Base-by-base conservation (phyloP, 176 grass and related monocot genomes). In the Areca catechu region DNA sequence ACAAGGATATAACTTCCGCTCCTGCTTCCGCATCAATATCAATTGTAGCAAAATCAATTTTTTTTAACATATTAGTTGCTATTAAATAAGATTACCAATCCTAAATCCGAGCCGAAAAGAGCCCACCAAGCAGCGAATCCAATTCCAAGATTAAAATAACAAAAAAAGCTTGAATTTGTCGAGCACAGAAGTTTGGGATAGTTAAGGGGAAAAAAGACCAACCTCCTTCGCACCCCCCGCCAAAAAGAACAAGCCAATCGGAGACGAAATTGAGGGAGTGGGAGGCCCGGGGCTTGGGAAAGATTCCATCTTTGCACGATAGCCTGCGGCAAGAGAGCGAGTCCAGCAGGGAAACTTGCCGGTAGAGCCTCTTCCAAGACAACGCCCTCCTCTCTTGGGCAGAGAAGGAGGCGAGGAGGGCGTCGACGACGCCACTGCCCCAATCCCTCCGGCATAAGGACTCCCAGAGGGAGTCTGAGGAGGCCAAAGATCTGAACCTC, bases 201-300 rank as follows among this genome's bases (percentile, higher is more conserved):
- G 34, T 12, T 7, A 43, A 43, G 9, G 34, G 7, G 9, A 2
- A 43, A 20, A 53, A 15, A 30, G 20, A 17, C 37, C 20, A 55
- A 97, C 92, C 92, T 97, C 92, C 86, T 80, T 97, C 83, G 52
- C 72, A 91, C 60, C 92, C 92, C 24, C 92, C 92, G n/a, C 92
- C 92, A 43, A 97, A 97, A 69, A 97, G 74, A 66, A 97, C 72
- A 37, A 97, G 82, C 86, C 92, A 43, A 43, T 43, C 34, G 34
- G 80, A 71, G 53, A 91, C 78, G 28, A 97, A 80, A 70, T 84
- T 91, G n/a, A 97, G 75, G 17, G 92, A 97, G 78, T 91, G 92
- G 49, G 92, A 97, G 53, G 86, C 92, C 22, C 92, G 76, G 1
- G 92, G 86, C 43, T 68, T 68, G 5, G 92, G 86, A 59, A 72